Base-by-base conservation (phyloP, 1,284 basidiomycete species). In the Sporisorium reilianum region DNA sequence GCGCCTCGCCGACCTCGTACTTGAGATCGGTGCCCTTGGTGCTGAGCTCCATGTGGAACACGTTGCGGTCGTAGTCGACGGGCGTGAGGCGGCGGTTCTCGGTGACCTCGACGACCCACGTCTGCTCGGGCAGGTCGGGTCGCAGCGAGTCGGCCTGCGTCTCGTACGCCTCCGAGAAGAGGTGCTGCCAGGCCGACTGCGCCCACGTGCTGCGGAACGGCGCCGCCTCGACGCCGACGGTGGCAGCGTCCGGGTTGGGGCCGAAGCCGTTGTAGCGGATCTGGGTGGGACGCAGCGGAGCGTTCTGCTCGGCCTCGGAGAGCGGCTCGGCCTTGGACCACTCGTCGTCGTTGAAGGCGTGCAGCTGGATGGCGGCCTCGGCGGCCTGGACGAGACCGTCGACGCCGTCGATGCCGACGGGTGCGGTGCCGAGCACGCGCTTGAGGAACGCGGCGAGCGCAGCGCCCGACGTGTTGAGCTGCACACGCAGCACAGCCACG, bases 41-140 rank as follows among this genome's bases (percentile, higher is more conserved):
- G 85, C 95, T 91, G 85, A 99, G 94, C 88, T 98, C 96, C 84
- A 99, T 90, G 87, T 99, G 96, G 89, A 99, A 99, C 63, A 99
- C 94, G 86, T 99, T 98, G 75, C 97, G 93, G 86, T 98, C 93
- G 86, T 99, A 99, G 75, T 96, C 93, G 77, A 89, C 86, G 38
- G 97, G 97, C 0, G 96, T 99, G 57, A 99, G 90, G 34, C 96
- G 93, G 55, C 91, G 90, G 87, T 98, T 98, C 86, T 97, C 95
- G 8, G 91, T 90, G 83, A 95, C 95, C 20, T 92, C 95, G 68
- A 98, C 91, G 70, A 98, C 90, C 89, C 90, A 98, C 34, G 94
- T 98, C 83, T 92, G 91, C 75, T 98, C 97, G 16, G 91, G 87
- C 40, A 93, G 85, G 82, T 97, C 94, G 25, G 96, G 97, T 41